These are phyloP conservation scores for Sechiopsis laciniata DNA, from an alignment of 306 rosid species.

Conservation along the genomic window DNA sequence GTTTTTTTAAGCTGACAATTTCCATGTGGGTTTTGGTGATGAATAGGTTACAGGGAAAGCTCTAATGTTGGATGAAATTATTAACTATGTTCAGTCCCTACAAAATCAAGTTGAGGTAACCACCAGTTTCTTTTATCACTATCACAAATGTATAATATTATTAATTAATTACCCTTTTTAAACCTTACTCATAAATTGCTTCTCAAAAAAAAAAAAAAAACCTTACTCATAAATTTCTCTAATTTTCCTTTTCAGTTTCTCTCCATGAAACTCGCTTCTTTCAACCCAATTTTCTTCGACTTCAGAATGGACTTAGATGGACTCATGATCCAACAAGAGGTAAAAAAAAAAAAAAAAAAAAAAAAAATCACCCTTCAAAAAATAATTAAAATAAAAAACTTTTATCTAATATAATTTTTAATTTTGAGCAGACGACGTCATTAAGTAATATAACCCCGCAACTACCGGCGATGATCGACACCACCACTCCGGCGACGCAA, in stretches of 20 bases:
- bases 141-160: too few relatives aligned
- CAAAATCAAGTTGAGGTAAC: slow-evolving; percentile 96
- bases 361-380: accelerated
- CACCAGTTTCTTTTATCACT: neutral
- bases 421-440: neutral
- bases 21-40: slow-evolving; percentile 39
- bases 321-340: slow-evolving; percentile 57
- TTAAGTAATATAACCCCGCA: slow-evolving; percentile 16
- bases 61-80: slow-evolving; percentile 92
- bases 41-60: slow-evolving; percentile 85
- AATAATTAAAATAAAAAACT: neutral
- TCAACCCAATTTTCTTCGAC: slow-evolving; percentile 60
- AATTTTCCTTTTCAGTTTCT: slow-evolving; percentile 52
- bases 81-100: slow-evolving; percentile 97
- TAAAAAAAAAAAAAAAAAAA: neutral
- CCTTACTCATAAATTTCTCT: too few relatives aligned
- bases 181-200: too few relatives aligned
- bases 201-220: too few relatives aligned
- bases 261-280: slow-evolving; percentile 82
- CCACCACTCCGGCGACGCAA: neutral
- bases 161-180: too few relatives aligned
- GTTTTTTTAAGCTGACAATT: slow-evolving; percentile 25
- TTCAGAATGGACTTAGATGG: slow-evolving; percentile 56
- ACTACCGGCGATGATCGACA: slow-evolving; percentile 3
- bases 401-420: neutral